Evolutionary conservation across 78 protist genomes (phyloP), one percentile per base, ranked within the genome.

Genomic region (Dictyostelium brefeldianum): DNA sequence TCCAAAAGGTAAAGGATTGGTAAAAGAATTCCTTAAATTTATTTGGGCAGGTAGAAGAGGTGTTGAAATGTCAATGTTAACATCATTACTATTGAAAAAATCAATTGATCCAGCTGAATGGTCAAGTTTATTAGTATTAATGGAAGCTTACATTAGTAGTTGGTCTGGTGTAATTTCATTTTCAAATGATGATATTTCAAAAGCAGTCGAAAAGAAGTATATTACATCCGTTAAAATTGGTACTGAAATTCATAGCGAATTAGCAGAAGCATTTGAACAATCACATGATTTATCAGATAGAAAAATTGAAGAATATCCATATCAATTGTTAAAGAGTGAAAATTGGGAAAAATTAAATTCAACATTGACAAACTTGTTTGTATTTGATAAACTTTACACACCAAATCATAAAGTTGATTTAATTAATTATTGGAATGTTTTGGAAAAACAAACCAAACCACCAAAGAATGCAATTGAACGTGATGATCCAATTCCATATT

Each of bases 41-140:
- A 51, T 91, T 43, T 83, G 90, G 91, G 96, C 90, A 7, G 79
- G 90, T 22, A 74, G 96, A 27, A 50, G 93, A 53, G 96, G 96
- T 62, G 78, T 91, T 41, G 80, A 91, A 53, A 22, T 91, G 22
- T 89, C 83, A 2, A 41, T 41, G 43, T 79, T 83, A 5, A n/a
- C 90, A 14, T 5, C 53, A 0, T 75, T 78, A 17, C 65, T 91
- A 6, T 18, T 1, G 3, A 74, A 82, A 80, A 80, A 75, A 31
- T 56, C 69, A 10, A 83, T 81, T 11, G 90, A 83, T 46, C 81
- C 95, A 48, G 65, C 53, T 1, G 95, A 91, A 41, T 91, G 95
- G 95, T 50, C 14, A 11, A 25, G 57, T 15, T 27, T 93, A 3
- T 78, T 93, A 64, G 87, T 93, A 5, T 27, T 83, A 3, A 85